Conservation (phyloP, 2,329 filamentous ascomycete genomes). For the Rhexocercosporidium sp. region DNA sequence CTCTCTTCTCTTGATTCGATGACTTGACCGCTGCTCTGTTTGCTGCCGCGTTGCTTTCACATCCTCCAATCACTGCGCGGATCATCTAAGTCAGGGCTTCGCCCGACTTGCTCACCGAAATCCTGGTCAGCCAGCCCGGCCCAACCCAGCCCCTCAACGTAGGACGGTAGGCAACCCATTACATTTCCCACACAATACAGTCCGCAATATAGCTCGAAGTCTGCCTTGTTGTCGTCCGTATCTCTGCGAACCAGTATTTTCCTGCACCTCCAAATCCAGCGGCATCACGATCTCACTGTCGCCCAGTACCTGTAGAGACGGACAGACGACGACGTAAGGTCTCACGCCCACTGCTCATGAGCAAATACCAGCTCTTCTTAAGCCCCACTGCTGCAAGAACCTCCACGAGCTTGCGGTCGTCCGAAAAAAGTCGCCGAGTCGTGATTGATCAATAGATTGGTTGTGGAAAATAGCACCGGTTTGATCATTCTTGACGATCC, state of each 20-base stretch:
- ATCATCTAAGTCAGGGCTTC: not conserved
- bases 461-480: slow-evolving; percentile 19
- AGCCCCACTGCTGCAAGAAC: slow-evolving; percentile 18
- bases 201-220: slow-evolving; percentile 32
- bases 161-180: no score
- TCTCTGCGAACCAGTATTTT: slow-evolving; percentile 25
- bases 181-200: not conserved
- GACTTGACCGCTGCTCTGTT: slow-evolving; percentile 8
- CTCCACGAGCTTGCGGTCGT: slow-evolving; percentile 15
- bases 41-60: slow-evolving; percentile 8
- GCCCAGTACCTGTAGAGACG: slow-evolving; percentile 14
- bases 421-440: slow-evolving; percentile 24
- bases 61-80: slow-evolving; percentile 8
- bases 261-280: slow-evolving; percentile 10
- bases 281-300: slow-evolving; percentile 22
- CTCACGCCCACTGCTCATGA: slow-evolving; percentile 12
- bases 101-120: slow-evolving; percentile 26
- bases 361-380: slow-evolving; percentile 29
- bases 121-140: slow-evolving; percentile 17
- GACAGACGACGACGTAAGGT: not conserved
- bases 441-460: not conserved
- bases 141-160: slow-evolving; percentile 1
- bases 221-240: slow-evolving; percentile 27
- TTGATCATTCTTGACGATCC: slow-evolving; percentile 22
- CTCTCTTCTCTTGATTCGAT: slow-evolving; percentile 20